Base-by-base conservation (phyloP, 2,329 filamentous ascomycete genomes). In the Scytalidium lignicola region DNA sequence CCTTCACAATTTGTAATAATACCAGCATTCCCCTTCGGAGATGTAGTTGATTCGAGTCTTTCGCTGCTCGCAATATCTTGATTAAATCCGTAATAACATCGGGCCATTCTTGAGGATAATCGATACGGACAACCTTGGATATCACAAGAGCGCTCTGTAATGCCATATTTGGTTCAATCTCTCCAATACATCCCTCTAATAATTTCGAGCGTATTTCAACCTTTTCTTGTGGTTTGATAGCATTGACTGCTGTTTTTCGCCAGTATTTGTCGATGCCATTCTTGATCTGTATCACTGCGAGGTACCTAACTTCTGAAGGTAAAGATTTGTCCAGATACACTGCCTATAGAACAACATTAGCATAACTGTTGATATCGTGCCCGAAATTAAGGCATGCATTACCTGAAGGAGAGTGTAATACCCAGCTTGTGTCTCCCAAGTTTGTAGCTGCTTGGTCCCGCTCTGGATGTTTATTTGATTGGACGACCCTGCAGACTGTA, bases 251-350 rank as follows among this genome's bases (percentile, higher is more conserved):
- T 58, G 28, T 70, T 64, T 77, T 89, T 63, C 93, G 80, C 93
- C 93, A 99, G 68, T 90, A 90, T 65, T 86, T 90, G 65, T 97
- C 92, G 67, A 97, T 91, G 48, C 91, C 93, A 67, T 97, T 96
- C 67, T 97, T 97, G 47, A 99, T 77, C 65, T 96, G 88, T 58
- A 97, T 96, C 50, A 97, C 82, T 48, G 92, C 88, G 10, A 96
- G 83, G 62, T 95, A 90, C 53, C 93, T 87, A 47, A 92, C 80
- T 61, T 95, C 85, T 50, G 81, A 70, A 1, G 89, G 87, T 1
- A 95, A 73, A 2, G 82, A 82, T 53, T 82, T 83, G 70, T 96
- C 88, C 55, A 96, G 78, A 65, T 91, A 96, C 29, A 90, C 80
- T 58, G 85, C 79, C 85, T 95, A 62, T 26, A 3, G 23, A 23